Evolutionary conservation across 129 eudicot species (phyloP), one percentile per base, ranked within the genome.

Genomic region (Rutidosis leptorrhynchoides): DNA sequence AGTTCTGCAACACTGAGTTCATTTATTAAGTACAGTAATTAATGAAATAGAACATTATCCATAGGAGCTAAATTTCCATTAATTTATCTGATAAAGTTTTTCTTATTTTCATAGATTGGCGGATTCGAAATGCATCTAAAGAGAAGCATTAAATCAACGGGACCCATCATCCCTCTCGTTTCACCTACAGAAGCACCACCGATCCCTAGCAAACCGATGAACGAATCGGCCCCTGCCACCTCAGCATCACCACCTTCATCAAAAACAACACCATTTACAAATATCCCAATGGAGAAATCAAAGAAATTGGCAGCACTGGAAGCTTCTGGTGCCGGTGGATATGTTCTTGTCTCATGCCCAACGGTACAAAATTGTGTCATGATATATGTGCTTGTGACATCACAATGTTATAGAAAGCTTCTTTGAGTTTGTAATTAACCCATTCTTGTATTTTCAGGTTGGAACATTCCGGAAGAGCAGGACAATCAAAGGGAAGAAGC

Each of bases 51-150:
- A 29, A 19, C 56, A 26, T 65, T 65, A 16, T n/a, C 9, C 43
- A 35, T 35, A n/a, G 43, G 43, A 35, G 10, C 43, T 35, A 35
- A 7, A 35, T 35, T 1, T n/a, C 9, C 43, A 5, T 35, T 35
- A 35, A 3, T 5, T 35, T 35, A 19, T 52, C 58, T 52, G 23
- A 52, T 43, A 7, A 68, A 48, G 23, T 29, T 55, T 37, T 22
- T 35, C 40, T 67, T 28, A n/a, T n/a, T n/a, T 92, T 92, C 74
- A n/a, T n/a, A n/a, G n/a, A n/a, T n/a, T n/a, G n/a, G n/a, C n/a
- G n/a, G n/a, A n/a, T n/a, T n/a, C n/a, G 90, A 92, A 72, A 77
- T 92, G 89, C 90, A 92, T 81, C 74, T 92, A 32, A 92, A 92
- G 83, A 77, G 98, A 60, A 92, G 83, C 68, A 75, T 92, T 62